Evolutionary conservation across 495 filamentous ascomycete genomes (phyloP).

Genomic region (Aspergillus baeticus): DNA sequence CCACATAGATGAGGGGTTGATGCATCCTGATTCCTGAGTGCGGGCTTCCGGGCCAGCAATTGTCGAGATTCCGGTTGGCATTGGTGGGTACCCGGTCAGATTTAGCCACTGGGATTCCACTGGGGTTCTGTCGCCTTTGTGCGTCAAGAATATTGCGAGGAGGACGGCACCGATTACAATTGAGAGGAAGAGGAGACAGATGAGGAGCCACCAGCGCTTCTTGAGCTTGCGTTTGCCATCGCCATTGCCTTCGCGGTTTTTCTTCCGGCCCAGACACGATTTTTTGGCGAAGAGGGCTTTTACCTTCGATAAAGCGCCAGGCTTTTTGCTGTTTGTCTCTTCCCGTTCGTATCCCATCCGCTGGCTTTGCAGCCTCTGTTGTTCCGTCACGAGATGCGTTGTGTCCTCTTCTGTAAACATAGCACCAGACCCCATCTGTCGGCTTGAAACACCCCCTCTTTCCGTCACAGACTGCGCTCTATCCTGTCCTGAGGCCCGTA

Average conservation of each 20-base stretch:
- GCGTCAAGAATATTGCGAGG: slow-evolving; percentile 59
- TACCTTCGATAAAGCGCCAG: slow-evolving; percentile 59
- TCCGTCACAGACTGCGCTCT: slow-evolving; percentile 25
- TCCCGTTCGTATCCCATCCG: slow-evolving; percentile 62
- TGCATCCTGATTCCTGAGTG: slow-evolving; percentile 59
- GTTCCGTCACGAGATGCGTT: slow-evolving; percentile 29
- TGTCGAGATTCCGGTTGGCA: slow-evolving; percentile 78
- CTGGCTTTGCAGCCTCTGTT: slow-evolving; percentile 48
- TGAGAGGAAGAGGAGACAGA: slow-evolving; percentile 51
- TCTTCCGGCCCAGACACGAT: slow-evolving; percentile 62
- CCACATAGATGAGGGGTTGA: slow-evolving; percentile 70
- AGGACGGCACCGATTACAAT: slow-evolving; percentile 60
- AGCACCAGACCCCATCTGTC: slow-evolving; percentile 49
- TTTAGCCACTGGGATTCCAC: slow-evolving; percentile 71
- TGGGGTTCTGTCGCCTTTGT: slow-evolving; percentile 37
- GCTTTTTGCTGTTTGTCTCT: slow-evolving; percentile 53
- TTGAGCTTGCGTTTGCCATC: slow-evolving; percentile 40
- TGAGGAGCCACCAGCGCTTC: slow-evolving; percentile 57
- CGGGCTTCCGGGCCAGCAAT: slow-evolving; percentile 64
- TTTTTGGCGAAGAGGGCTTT: slow-evolving; percentile 56
- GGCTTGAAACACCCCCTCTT: slow-evolving; percentile 48
- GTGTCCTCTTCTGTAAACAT: slow-evolving; percentile 23
- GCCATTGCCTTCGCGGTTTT: slow-evolving; percentile 49
- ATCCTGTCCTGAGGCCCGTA: slow-evolving; percentile 21
- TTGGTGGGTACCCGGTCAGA: slow-evolving; percentile 79